Evolutionary conservation across 495 filamentous ascomycete species (phyloP), one percentile per base, ranked within the genome.

Genomic region (Hypomontagnella submonticulosa): DNA sequence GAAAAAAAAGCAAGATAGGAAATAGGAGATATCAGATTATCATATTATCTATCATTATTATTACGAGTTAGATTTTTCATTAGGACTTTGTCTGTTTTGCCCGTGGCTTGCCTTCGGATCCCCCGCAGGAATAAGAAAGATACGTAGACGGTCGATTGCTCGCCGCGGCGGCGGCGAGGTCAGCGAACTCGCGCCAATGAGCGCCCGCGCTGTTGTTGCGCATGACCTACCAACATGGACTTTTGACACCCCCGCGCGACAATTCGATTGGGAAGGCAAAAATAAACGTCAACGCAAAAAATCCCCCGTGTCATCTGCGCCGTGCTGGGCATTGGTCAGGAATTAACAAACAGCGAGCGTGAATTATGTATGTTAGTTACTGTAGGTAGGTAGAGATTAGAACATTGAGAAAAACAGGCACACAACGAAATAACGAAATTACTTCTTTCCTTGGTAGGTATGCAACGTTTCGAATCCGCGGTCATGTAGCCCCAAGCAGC

Each of bases 401-500:
- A 13, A 11, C 3, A 16, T 9, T 19, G 30, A 15, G 18, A 41
- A 15, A 16, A 47, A 40, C 2, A 48, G n/a, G 40, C 12, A 10
- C n/a, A 9, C 20, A 12, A 11, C 36, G 18, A 23, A 52, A 44
- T 10, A 42, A 48, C 15, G 55, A 59, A 37, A 65, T 58, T 50
- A 42, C 15, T 11, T 38, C 4, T 2, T 11, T 40, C 4, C 4
- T 15, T 2, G 38, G 4, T 11, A 51, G 52, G 47, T 55, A 67
- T 61, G 57, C 53, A 61, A 52, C 54, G 64, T 67, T 67, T 67
- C 64, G 64, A 62, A 66, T 53, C 32, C 47, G 30, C 15, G 30
- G 13, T 6, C 8, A 50, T 50, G 47, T 36, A 50, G 27, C 47
- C 47, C 30, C 32, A 50, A 13, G 5, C 2, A 43, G 40, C 23